A percentile compares a stretch with the other conserved stretches of the same genome.
phyloP scores from a whole-genome alignment of 768 basidiomycete species.

The Amanita pseudoporphyria region DNA sequence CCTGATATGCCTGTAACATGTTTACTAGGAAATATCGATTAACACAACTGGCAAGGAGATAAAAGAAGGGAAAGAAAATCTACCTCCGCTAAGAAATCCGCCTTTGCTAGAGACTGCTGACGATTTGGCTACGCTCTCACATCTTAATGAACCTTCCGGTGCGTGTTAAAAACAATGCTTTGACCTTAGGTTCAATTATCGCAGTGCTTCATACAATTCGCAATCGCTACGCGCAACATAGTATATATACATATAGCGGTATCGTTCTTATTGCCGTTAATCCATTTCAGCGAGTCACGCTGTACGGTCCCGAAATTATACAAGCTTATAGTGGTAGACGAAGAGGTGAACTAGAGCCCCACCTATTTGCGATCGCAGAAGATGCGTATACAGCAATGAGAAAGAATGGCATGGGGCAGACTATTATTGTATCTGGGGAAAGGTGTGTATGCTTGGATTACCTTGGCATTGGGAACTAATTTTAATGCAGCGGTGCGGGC shows the following conservation, averaged over 20 bases:
- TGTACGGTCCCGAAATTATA: slow-evolving; percentile 95
- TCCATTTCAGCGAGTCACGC: slow-evolving; percentile 94
- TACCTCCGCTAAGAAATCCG: slow-evolving; percentile 94
- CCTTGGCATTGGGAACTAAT: slow-evolving; percentile 5
- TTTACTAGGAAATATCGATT: slow-evolving; percentile 60
- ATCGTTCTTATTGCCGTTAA: slow-evolving; percentile 99
- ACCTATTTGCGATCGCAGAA: slow-evolving; percentile 97
- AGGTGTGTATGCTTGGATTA: slow-evolving; percentile 42
- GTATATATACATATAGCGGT: slow-evolving; percentile 98
- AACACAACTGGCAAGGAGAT: slow-evolving; percentile 76
- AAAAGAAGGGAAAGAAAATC: slow-evolving; percentile 64
- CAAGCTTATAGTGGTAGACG: slow-evolving; percentile 91
- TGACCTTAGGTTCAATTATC: background rate
- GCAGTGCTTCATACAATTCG: slow-evolving; percentile 93
- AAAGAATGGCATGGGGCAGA: slow-evolving; percentile 89
- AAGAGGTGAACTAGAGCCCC: slow-evolving; percentile 94
- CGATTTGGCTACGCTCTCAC: slow-evolving; percentile 95
- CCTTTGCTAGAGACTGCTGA: slow-evolving; percentile 94
- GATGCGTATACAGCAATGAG: slow-evolving; percentile 98
- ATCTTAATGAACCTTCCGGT: slow-evolving; percentile 98
- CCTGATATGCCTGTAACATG: slow-evolving; percentile 6
- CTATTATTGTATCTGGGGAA: slow-evolving; percentile 98
- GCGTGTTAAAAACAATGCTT: slow-evolving; percentile 14
- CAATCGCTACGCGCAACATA: slow-evolving; percentile 93
- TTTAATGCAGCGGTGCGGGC: slow-evolving; percentile 79